phyloP scores from a whole-genome alignment of 2,329 filamentous ascomycete species.

The Talaromyces islandicus region DNA sequence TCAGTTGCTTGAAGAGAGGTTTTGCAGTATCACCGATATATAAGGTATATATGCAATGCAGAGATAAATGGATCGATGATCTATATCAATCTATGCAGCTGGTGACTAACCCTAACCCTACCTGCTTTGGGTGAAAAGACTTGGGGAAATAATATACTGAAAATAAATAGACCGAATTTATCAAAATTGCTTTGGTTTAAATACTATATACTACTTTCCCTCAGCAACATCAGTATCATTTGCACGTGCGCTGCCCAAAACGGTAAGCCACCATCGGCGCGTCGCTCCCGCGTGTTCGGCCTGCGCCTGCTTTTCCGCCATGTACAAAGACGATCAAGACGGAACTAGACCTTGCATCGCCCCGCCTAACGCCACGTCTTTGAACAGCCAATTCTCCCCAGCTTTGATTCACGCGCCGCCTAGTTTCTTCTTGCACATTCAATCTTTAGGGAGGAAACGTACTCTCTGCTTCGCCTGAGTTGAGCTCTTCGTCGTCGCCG shows the following conservation, averaged over 20 bases:
- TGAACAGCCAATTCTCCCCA: neutral
- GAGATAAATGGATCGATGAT: too few species aligned
- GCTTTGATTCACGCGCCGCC: neutral
- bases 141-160: too few species aligned
- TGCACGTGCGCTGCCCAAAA: neutral
- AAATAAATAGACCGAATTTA: too few species aligned
- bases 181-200: too few species aligned
- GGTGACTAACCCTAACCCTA: too few species aligned
- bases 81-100: too few species aligned
- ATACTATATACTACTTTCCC: too few species aligned
- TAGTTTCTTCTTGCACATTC: neutral
- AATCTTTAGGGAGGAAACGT: neutral
- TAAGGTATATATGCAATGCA: too few species aligned
- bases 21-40: too few species aligned
- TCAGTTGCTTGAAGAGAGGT: too few species aligned
- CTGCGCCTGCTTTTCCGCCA: neutral
- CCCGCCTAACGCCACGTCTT: neutral
- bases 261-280: neutral
- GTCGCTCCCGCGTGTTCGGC: neutral
- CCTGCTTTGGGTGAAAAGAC: too few species aligned
- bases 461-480: neutral
- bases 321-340: neutral
- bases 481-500: neutral
- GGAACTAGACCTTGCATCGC: neutral
- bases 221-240: too few species aligned